phyloP scores from a whole-genome alignment of 129 eudicot genomes.

The Chrysanthemum makinoi region DNA sequence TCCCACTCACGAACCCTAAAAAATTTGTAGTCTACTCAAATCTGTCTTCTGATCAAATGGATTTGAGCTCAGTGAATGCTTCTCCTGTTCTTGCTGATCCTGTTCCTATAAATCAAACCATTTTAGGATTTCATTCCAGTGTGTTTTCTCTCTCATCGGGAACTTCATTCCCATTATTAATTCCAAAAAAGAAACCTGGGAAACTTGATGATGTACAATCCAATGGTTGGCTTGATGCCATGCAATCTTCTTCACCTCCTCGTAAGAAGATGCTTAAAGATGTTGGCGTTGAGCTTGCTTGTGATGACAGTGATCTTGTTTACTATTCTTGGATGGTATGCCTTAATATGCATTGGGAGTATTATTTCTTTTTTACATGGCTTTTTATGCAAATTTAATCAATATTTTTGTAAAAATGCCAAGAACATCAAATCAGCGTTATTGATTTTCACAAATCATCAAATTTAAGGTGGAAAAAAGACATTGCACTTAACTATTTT shows the following conservation, averaged over 20 bases:
- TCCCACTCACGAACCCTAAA: not conserved
- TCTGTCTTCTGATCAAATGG: slow-evolving; percentile 37
- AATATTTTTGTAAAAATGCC: not conserved
- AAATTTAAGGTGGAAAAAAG: not conserved
- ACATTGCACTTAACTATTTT: not conserved
- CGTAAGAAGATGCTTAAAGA: slow-evolving; percentile 57
- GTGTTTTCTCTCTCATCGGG: slow-evolving; percentile 30
- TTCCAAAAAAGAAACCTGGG: slow-evolving; percentile 57
- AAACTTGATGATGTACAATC: slow-evolving; percentile 68
- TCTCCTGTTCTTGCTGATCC: slow-evolving; percentile 75
- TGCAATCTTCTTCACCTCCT: slow-evolving; percentile 88
- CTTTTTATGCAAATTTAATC: slow-evolving; percentile 8
- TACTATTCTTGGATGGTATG: slow-evolving; percentile 76
- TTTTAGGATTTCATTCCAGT: slow-evolving; percentile 51
- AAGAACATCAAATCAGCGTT: not conserved
- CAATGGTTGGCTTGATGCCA: slow-evolving; percentile 86
- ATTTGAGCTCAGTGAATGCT: slow-evolving; percentile 53
- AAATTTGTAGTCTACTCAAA: slow-evolving; percentile 6
- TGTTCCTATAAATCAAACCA: slow-evolving; percentile 44
- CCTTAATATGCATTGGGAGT: not conserved
- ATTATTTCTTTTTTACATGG: not conserved
- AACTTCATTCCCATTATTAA: not conserved
- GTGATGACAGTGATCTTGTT: slow-evolving; percentile 52
- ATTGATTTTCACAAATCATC: not conserved
- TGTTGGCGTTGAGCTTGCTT: slow-evolving; percentile 38